A percentile compares a stretch with the other conserved stretches of the same genome.
These are phyloP conservation scores for Massariosphaeria phaeospora DNA, from an alignment of 495 filamentous ascomycete genomes.

Conservation along the genomic window DNA sequence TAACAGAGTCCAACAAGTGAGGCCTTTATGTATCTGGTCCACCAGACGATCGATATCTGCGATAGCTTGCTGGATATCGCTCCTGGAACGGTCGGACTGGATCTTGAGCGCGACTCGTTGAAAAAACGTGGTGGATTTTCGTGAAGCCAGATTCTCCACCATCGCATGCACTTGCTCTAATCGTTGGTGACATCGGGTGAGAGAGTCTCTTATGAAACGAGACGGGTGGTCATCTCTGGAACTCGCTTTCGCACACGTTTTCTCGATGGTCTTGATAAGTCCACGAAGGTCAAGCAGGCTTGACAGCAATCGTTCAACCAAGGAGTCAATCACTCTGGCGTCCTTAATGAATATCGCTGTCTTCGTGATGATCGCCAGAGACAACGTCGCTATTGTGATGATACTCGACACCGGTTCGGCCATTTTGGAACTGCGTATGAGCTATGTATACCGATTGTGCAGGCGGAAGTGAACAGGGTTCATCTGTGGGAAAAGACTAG, in stretches of 20 bases:
- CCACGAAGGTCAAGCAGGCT: neutral
- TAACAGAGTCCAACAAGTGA: neutral
- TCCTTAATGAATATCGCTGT: slow-evolving; percentile 3
- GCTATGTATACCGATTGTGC: neutral
- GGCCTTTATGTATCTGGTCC: neutral
- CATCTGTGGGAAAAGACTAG: neutral
- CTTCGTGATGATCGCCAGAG: neutral
- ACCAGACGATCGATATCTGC: neutral
- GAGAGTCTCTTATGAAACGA: neutral
- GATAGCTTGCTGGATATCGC: slow-evolving; percentile 1
- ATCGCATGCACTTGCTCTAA: neutral
- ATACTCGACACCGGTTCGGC: neutral
- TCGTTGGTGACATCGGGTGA: neutral
- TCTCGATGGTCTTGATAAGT: neutral
- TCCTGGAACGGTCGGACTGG: neutral
- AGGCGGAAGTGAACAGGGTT: neutral
- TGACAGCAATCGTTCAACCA: neutral
- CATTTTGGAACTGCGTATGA: neutral
- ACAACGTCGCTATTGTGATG: neutral
- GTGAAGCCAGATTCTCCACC: neutral
- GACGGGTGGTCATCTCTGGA: neutral
- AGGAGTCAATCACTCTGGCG: neutral
- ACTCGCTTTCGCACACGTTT: neutral
- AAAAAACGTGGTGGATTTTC: neutral
- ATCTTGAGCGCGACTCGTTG: slow-evolving; percentile 2